Percentiles rank a stretch among this genome's conserved stretches.
Conservation (phyloP, 306 rosid species). For the Inga oerstediana region DNA sequence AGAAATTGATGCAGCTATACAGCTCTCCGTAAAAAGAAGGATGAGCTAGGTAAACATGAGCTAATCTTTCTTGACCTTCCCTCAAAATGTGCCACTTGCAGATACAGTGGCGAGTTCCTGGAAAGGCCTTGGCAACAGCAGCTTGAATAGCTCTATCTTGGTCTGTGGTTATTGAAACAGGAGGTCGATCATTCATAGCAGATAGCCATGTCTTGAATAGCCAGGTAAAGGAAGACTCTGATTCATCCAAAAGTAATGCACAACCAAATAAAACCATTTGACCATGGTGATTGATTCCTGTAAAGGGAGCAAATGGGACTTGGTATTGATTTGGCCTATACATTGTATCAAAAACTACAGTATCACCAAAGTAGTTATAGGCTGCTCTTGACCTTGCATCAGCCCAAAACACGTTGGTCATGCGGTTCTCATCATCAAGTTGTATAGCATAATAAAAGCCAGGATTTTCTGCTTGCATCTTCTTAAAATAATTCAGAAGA, state of each 20-base stretch:
- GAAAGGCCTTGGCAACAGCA: conserved; percentile 66
- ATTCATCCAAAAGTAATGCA: conserved; percentile 75
- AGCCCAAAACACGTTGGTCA: conserved; percentile 82
- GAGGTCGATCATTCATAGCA: conserved; percentile 70
- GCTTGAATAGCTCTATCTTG: conserved; percentile 79
- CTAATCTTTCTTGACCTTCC: conserved; percentile 82
- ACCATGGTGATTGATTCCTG: conserved; percentile 83
- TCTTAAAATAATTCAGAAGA: conserved; percentile 75
- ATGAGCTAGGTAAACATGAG: conserved; percentile 73
- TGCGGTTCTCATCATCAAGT: conserved; percentile 76
- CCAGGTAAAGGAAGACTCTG: conserved; percentile 77
- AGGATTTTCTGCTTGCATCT: conserved; percentile 80
- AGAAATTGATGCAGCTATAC: conserved; percentile 71
- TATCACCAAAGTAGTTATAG: conserved; percentile 77
- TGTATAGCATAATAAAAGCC: conserved; percentile 79
- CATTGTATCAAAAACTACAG: conserved; percentile 78
- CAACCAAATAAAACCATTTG: conserved; percentile 82
- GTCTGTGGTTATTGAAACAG: conserved; percentile 77
- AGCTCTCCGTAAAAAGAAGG: conserved; percentile 74
- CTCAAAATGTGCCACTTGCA: conserved; percentile 92
- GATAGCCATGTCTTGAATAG: conserved; percentile 76
- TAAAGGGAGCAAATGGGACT: conserved; percentile 81
- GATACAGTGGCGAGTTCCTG: conserved; percentile 69
- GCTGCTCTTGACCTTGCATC: conserved; percentile 80
- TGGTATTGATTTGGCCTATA: conserved; percentile 81